Percentiles rank a stretch among this genome's conserved stretches.
Evolutionary conservation across 208 protist genomes (phyloP).

Genomic region (Acanthamoeba lenticulata): DNA sequence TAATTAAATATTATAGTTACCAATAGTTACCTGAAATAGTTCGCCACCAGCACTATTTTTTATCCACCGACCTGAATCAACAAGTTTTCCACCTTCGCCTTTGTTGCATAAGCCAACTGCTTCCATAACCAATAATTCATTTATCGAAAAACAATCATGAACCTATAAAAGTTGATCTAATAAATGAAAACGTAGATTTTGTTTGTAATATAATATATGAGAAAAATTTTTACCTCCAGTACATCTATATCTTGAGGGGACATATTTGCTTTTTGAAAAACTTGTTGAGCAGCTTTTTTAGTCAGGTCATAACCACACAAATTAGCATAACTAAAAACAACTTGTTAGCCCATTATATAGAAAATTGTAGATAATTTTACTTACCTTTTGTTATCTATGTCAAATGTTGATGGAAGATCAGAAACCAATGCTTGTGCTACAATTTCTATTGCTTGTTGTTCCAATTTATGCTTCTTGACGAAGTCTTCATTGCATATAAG

Average conservation of each 20-base stretch:
- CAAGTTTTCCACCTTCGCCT: conserved; percentile 66
- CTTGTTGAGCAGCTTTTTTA: conserved; percentile 1
- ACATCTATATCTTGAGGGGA: neutral
- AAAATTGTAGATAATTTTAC: neutral
- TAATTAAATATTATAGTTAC: too few relatives aligned
- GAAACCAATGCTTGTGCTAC: conserved; percentile 62
- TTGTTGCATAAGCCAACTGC: conserved; percentile 68
- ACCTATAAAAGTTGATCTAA: conserved; percentile 70
- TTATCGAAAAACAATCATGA: conserved; percentile 78
- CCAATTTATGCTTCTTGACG: conserved; percentile 70
- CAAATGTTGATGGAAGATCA: conserved; percentile 60
- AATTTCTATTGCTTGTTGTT: conserved; percentile 75
- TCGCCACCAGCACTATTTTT: conserved; percentile 59
- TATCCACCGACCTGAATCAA: conserved; percentile 62
- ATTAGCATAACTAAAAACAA: conserved; percentile 34
- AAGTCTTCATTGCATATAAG: conserved; percentile 72
- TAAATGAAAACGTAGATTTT: too few relatives aligned
- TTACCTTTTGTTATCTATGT: neutral
- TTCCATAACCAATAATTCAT: conserved; percentile 69
- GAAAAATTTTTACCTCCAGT: neutral
- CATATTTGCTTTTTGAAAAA: neutral
- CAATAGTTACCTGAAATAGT: conserved; percentile 47
- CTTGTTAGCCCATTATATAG: neutral
- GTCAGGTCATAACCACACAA: conserved; percentile 74
- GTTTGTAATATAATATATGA: neutral